Evolutionary conservation across 352 stramenopile genomes (phyloP), one percentile per base, ranked within the genome.

Genomic region (Phytopythium vexans): DNA sequence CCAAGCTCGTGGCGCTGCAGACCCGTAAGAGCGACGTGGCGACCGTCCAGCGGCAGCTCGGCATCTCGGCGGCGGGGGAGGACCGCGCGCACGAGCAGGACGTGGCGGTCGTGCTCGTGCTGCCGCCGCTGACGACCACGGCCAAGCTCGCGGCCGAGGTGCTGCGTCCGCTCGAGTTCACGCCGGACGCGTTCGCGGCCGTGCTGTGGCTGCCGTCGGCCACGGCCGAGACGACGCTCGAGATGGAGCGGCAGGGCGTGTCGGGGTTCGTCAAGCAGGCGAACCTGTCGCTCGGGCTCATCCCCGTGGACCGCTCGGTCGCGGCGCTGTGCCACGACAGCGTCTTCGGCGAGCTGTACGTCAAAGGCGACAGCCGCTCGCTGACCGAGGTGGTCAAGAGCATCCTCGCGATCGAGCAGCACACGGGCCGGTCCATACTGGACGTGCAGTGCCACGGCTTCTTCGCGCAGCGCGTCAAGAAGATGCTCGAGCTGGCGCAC

Each of bases 231-330:
- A 81, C 75, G 41, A 52, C 69, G 21, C 49, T 90, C 32, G 82
- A 92, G 53, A 88, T 92, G 79, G 82, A 92, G 44, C 71, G 76
- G 7, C 77, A 90, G 54, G 82, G 80, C 1, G 62, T 89, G 1
- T 66, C 72, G 14, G 79, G 72, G 5, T 68, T 86, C 33, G 63
- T 88, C 6, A 41, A 41, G 12, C 72, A 92, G 64, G 50, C 59
- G 12, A 78, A 88, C 47, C 59, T 92, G 38, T 57, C 64, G 16
- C 55, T 92, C 6, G 77, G 74, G 0, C 49, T 92, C 10, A 58
- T 92, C 32, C 82, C 79, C 0, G 66, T 88, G 36, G 82, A 90
- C 43, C 58, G 61, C 8, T 54, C 70, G 16, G 79, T 90, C 27
- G 66, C 68, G 14, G 72, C 76, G 9, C 57, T 92, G 41, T 90